Evolutionary conservation across 305 asterid genomes (phyloP), one percentile per base, ranked within the genome.

Genomic region (Striga hermonthica): DNA sequence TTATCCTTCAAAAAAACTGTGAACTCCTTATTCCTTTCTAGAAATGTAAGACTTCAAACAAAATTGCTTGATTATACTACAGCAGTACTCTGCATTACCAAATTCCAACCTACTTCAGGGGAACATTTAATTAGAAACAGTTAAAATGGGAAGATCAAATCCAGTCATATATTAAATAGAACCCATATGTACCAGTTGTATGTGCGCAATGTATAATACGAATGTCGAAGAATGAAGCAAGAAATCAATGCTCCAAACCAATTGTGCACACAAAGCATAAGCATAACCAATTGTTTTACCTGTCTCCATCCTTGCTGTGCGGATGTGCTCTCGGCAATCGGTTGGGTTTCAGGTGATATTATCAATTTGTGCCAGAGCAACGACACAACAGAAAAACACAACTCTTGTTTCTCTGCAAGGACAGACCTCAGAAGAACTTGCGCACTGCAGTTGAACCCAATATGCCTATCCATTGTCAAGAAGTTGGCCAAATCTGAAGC

Each of bases 261-360:
- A 45, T 43, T 15, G 44, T 45, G 53, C 53, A 6, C 59, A 3
- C 58, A 55, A 15, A 64, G 34, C 57, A 61, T 39, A 62, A 47
- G 55, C 28, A 61, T 15, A 64, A 10, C 55, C 31, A 22, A 22
- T 22, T 22, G 31, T 22, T 22, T 22, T 87, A 93, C 99, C 97
- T 93, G 99, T 66, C 97, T 86, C 99, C 99, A 93, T 77, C 99
- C 99, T 82, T 90, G 99, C 75, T 88, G 97, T 9, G 96, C 96
- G 34, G 99, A 94, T 16, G 97, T 94, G 82, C 99, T 88, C 81
- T 86, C 99, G 44, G 86, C 95, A 72, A 80, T 86, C 14, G 90
- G 96, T 68, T 85, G 90, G 49, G 87, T 90, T 79, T 93, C 99
- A 41, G 99, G 96, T 57, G 97, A 85, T 69, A 82, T 86, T 66